Evolutionary conservation across 805 yeast genomes (phyloP).

Genomic region (Blastobotrys peoriensis): DNA sequence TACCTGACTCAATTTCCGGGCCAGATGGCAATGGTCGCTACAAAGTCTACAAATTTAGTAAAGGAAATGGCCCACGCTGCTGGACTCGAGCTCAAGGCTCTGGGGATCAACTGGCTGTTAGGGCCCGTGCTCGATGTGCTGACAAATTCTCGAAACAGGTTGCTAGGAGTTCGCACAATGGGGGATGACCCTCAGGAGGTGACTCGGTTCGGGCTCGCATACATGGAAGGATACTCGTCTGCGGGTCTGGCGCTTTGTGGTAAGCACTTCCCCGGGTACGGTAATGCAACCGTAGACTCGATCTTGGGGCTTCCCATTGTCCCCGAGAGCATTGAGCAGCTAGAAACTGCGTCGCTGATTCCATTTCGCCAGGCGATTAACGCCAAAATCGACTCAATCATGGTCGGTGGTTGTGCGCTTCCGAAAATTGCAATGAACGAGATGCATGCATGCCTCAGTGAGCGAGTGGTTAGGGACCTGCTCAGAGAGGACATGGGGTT

Average conservation of each 20-base stretch:
- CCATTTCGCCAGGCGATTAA: slow-evolving; percentile 47
- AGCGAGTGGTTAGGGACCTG: slow-evolving; percentile 44
- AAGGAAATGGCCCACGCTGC: slow-evolving; percentile 49
- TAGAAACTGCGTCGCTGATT: slow-evolving; percentile 42
- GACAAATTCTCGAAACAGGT: slow-evolving; percentile 48
- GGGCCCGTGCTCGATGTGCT: slow-evolving; percentile 63
- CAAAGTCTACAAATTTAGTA: slow-evolving; percentile 44
- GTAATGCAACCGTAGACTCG: slow-evolving; percentile 54
- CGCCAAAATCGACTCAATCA: slow-evolving; percentile 45
- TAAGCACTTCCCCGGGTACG: slow-evolving; percentile 64
- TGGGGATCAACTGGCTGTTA: slow-evolving; percentile 50
- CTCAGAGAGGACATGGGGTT: slow-evolving; percentile 47
- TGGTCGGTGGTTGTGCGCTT: slow-evolving; percentile 61
- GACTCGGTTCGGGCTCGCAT: slow-evolving; percentile 46
- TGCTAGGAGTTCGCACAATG: slow-evolving; percentile 55
- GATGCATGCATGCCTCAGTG: slow-evolving; percentile 56
- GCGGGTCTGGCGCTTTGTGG: slow-evolving; percentile 53
- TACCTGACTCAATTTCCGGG: slow-evolving; percentile 55
- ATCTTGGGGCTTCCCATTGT: slow-evolving; percentile 54
- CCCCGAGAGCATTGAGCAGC: slow-evolving; percentile 48
- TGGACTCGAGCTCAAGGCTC: slow-evolving; percentile 45
- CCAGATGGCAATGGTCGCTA: slow-evolving; percentile 58
- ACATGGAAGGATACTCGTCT: slow-evolving; percentile 46
- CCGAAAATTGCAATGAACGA: slow-evolving; percentile 57
- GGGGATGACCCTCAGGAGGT: slow-evolving; percentile 58